A percentile compares a stretch with the other conserved stretches of the same genome.
phyloP scores from a whole-genome alignment of 805 yeast species.

The Starmerella khaoyaiensis region DNA sequence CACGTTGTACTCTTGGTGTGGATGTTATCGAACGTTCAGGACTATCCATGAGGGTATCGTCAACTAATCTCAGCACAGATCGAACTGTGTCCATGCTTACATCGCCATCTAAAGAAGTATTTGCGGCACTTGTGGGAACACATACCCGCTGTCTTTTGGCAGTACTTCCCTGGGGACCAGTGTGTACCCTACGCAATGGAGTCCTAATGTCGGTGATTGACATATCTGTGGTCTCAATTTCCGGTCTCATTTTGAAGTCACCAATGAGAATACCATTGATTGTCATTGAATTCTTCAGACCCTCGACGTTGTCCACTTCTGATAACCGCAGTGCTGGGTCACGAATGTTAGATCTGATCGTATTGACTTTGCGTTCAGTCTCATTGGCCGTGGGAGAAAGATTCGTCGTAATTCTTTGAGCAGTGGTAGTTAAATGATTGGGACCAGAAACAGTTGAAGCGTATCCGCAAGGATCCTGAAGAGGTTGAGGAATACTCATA shows the following conservation, averaged over 20 bases:
- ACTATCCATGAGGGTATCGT: slow-evolving; percentile 28
- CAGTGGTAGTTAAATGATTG: slow-evolving; percentile 16
- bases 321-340: slow-evolving; percentile 14
- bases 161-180: slow-evolving; percentile 9
- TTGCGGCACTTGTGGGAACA: not conserved
- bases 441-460: slow-evolving; percentile 23
- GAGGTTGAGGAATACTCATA: slow-evolving; percentile 15
- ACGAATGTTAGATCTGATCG: slow-evolving; percentile 7
- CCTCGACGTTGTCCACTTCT: slow-evolving; percentile 5
- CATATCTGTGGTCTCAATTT: not conserved
- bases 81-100: slow-evolving; percentile 17
- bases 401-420: slow-evolving; percentile 20
- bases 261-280: slow-evolving; percentile 7
- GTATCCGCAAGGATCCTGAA: slow-evolving; percentile 22
- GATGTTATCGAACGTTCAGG: slow-evolving; percentile 21
- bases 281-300: slow-evolving; percentile 3
- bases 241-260: slow-evolving; percentile 3
- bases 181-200: slow-evolving; percentile 10
- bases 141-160: slow-evolving; percentile 15
- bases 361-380: slow-evolving; percentile 20
- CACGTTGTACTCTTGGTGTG: slow-evolving; percentile 18
- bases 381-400: slow-evolving; percentile 26
- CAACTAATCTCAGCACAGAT: slow-evolving; percentile 28
- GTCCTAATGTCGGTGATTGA: not conserved
- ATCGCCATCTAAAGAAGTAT: slow-evolving; percentile 10